Evolutionary conservation across 2,329 filamentous ascomycete genomes (phyloP), one percentile per base, ranked within the genome.

Genomic region (Trichophyton schoenleinii): DNA sequence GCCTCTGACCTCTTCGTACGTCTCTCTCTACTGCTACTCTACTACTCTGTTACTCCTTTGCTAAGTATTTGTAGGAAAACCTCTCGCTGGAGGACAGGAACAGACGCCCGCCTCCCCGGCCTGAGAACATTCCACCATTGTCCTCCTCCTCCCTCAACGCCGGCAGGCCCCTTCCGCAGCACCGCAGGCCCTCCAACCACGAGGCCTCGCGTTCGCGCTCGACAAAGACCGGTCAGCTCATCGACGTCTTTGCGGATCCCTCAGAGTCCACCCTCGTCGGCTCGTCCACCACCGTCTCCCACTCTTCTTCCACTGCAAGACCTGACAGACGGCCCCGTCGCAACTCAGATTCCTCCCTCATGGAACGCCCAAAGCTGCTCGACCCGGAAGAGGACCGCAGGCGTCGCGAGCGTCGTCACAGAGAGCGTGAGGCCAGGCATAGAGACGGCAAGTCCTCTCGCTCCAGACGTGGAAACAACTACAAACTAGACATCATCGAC

Each of bases 401-500:
- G 57, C 76, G 80, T 62, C 71, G 75, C 42, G 77, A 79, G 64
- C 73, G 77, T 62, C 75, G 72, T 58, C 72, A 80, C 61, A 76
- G 79, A 48, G 79, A 81, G 49, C 79, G 81, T 71, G 74, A 80
- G 67, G 70, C 67, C 25, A 68, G 78, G 70, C 67, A 71, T 31
- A 31, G 28, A 31, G 28, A 31, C 28, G 28, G 28, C 60, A 71
- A 70, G 55, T 74, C 75, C 28, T 31, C 28, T 61, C 71, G 71
- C 11, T 74, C 65, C 28, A 46, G 42, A 63, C 71, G 20, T 74
- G 73, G 62, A 73, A n/a, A 73, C 60, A 73, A 72, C 62, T 72
- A 72, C 57, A 70, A 71, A 60, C 74, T 97, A 66, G 94, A 99
- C 72, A 83, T 97, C 53, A 97, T 99, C 69, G 94, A 99, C 77